Percentiles rank a stretch among this genome's conserved stretches.
Evolutionary conservation across 2,329 filamentous ascomycete species (phyloP).

Genomic region (Scedosporium dehoogii): DNA sequence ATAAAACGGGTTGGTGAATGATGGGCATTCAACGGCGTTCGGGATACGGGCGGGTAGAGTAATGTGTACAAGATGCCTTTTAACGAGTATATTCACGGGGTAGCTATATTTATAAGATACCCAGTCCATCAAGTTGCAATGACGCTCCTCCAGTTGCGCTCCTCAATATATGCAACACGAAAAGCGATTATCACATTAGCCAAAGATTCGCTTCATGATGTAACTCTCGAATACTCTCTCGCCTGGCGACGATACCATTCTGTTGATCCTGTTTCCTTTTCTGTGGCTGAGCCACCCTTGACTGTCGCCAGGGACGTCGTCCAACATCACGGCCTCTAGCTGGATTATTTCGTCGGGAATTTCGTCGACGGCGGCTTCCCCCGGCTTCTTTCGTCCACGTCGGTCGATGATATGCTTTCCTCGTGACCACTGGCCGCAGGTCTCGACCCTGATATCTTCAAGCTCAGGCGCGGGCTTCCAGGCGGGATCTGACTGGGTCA

Average conservation of each 20-base stretch:
- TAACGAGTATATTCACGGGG: background rate
- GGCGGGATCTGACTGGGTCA: constrained; percentile 47
- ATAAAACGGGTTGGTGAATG: too few species aligned
- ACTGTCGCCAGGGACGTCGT: constrained; percentile 57
- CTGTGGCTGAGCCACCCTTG: constrained; percentile 63
- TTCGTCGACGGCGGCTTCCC: background rate
- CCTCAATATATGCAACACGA: background rate
- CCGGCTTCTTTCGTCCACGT: constrained; percentile 45
- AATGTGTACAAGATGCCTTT: background rate
- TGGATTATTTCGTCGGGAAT: constrained; percentile 24
- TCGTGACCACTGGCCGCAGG: constrained; percentile 84
- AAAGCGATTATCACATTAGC: constrained; percentile 15
- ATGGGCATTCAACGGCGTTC: too few species aligned
- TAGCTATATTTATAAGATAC: background rate
- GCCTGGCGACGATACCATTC: constrained; percentile 62
- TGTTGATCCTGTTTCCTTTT: constrained; percentile 71
- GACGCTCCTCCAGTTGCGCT: background rate
- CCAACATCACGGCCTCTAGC: constrained; percentile 29
- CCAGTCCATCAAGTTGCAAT: background rate
- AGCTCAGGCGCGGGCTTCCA: constrained; percentile 49
- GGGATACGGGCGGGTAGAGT: too few species aligned
- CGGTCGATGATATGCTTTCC: constrained; percentile 84
- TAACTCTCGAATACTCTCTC: constrained; percentile 55
- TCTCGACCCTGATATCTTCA: constrained; percentile 86
- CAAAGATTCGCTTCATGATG: constrained; percentile 58